phyloP scores from a whole-genome alignment of 805 yeast genomes.

The Nadsonia fulvescens region DNA sequence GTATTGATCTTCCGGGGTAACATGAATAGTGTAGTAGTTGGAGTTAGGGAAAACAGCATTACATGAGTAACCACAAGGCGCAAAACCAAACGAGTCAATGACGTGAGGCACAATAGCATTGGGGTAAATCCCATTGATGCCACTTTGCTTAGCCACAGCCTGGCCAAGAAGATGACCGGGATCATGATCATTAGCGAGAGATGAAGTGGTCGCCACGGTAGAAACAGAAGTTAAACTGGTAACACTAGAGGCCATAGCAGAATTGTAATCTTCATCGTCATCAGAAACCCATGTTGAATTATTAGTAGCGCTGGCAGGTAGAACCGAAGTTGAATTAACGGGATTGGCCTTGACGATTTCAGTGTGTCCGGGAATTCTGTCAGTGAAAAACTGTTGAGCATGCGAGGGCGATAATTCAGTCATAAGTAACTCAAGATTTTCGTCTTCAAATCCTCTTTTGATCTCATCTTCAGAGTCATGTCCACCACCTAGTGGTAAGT shows the following conservation, averaged over 20 bases:
- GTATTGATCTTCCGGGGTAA: constrained; percentile 89
- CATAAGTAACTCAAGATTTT: constrained; percentile 82
- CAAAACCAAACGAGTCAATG: constrained; percentile 75
- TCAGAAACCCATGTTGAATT: constrained; percentile 4
- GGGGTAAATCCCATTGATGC: constrained; percentile 43
- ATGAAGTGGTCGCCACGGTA: constrained; percentile 1
- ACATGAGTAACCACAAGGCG: constrained; percentile 91
- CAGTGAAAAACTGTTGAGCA: constrained; percentile 41
- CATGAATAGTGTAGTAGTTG: constrained; percentile 67
- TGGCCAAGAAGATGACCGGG: constrained; percentile 75
- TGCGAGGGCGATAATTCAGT: constrained; percentile 48
- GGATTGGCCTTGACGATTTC: constrained; percentile 19
- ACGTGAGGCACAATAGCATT: constrained; percentile 14
- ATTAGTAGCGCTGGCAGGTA: constrained; percentile 2
- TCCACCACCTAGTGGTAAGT: no score
- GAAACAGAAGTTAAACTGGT: constrained; percentile 19
- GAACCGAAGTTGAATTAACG: constrained; percentile 14
- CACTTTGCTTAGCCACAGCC: constrained; percentile 43
- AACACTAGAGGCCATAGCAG: constrained; percentile 11
- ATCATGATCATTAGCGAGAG: constrained; percentile 28
- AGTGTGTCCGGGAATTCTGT: constrained; percentile 20
- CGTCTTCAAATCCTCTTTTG: constrained; percentile 25
- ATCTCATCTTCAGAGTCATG: constrained; percentile 5
- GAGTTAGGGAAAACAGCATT: constrained; percentile 53
- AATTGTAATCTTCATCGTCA: constrained; percentile 16